A percentile compares a stretch with the other conserved stretches of the same genome.
Conservation (phyloP, 129 eudicot genomes). For the Flaveria sonorensis region DNA sequence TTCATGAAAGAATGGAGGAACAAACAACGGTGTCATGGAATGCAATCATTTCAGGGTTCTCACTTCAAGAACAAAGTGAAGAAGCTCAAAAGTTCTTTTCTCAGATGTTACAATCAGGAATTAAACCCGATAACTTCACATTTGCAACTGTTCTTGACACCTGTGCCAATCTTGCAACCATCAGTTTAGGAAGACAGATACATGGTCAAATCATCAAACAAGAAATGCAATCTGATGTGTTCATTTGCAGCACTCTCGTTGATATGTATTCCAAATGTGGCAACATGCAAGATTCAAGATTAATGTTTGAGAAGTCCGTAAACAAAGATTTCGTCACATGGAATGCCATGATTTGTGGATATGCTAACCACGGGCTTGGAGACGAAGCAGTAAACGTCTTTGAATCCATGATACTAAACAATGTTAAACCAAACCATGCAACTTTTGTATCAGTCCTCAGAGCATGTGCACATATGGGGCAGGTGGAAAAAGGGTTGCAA, state of each 20-base stretch:
- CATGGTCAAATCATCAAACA: slow-evolving; percentile 87
- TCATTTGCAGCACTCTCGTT: slow-evolving; percentile 73
- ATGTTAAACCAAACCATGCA: slow-evolving; percentile 71
- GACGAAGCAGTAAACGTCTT: slow-evolving; percentile 59
- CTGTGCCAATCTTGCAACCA: slow-evolving; percentile 84
- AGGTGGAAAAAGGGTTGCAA: slow-evolving; percentile 53
- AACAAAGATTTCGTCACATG: slow-evolving; percentile 70
- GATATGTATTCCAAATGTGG: slow-evolving; percentile 96
- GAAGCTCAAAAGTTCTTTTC: slow-evolving; percentile 74
- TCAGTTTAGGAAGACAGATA: slow-evolving; percentile 79
- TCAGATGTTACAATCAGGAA: slow-evolving; percentile 60
- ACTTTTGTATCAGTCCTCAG: slow-evolving; percentile 85
- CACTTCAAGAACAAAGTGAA: slow-evolving; percentile 60
- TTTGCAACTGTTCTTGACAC: slow-evolving; percentile 89
- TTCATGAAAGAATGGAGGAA: slow-evolving; percentile 65
- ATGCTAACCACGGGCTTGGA: slow-evolving; percentile 79
- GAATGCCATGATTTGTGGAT: slow-evolving; percentile 77
- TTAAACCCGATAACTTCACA: slow-evolving; percentile 76
- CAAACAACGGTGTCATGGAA: slow-evolving; percentile 89
- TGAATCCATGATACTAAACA: slow-evolving; percentile 63
- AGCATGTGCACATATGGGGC: slow-evolving; percentile 87
- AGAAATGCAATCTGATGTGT: slow-evolving; percentile 73
- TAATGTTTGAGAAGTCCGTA: slow-evolving; percentile 56
- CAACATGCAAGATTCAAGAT: slow-evolving; percentile 62
- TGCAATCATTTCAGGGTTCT: slow-evolving; percentile 74